Base-by-base conservation (phyloP, 208 protist species). In the Trypanosoma theileri region DNA sequence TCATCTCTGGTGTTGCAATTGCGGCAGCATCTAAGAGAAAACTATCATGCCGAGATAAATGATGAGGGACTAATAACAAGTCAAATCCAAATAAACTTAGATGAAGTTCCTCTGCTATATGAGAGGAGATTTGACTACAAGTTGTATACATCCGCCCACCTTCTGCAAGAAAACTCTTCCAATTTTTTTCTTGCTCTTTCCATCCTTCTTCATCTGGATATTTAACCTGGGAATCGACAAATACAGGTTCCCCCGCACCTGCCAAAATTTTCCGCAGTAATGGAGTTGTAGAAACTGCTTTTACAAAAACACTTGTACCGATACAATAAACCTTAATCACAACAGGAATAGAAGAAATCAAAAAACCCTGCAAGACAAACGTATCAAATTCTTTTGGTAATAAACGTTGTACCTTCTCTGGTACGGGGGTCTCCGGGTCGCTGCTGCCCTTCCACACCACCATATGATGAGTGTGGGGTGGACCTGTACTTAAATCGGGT, bases 281-380 rank as follows among this genome's bases (percentile, higher is more conserved):
- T 58, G 83, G 76, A 17, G 71, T 62, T 11, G 85, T 92, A 6
- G 83, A 77, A 13, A 82, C 81, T 4, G 83, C 82, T 69, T 89
- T 87, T 12, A 92, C 66, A 60, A 73, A 83, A 11, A 92, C 66
- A 53, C 77, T 44, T 4, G 56, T 41, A 19, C 81, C 83, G 31
- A 93, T 80, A 65, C 80, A 89, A 78, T 95, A 95, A 31, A 95
- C 89, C 73, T 95, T 95, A 22, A 95, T 57, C 35, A 95, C 77
- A 54, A 93, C 80, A n/a, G 86, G 86, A 48, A 93, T 52, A 12
- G 85, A 82, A 55, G 59, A 52, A 19, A 65, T 28, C 52, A 86
- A 85, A 50, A 92, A 82, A 69, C 93, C 78, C 67, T 95, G 86
- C 46, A 95, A 52, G 26, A 95, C 75, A 67, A 90, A 95, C 14